These are phyloP conservation scores for Jamesozyma gamospora DNA, from an alignment of 805 yeast species.

Conservation along the genomic window DNA sequence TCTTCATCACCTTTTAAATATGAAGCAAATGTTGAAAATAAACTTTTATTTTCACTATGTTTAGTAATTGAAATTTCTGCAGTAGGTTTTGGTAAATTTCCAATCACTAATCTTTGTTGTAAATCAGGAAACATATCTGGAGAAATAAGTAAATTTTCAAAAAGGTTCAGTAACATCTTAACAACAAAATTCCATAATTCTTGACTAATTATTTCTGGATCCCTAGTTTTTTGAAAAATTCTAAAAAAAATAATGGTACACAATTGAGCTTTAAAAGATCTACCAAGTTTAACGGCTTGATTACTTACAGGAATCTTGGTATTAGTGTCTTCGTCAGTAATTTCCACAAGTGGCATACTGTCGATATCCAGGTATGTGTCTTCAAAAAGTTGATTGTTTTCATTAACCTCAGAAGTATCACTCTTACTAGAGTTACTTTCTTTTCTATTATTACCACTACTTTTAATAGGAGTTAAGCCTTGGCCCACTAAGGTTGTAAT, in stretches of 20 bases:
- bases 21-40: constrained; percentile 86
- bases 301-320: constrained; percentile 66
- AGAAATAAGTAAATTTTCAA: constrained; percentile 60
- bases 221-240: constrained; percentile 50
- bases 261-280: constrained; percentile 84
- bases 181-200: constrained; percentile 53
- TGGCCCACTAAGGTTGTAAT: constrained; percentile 52
- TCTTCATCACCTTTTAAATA: constrained; percentile 91
- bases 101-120: constrained; percentile 46
- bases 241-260: constrained; percentile 80
- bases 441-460: constrained; percentile 6
- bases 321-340: constrained; percentile 42
- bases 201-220: constrained; percentile 30
- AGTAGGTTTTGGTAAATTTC: constrained; percentile 47
- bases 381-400: background rate
- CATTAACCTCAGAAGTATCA: constrained; percentile 11
- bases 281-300: constrained; percentile 72
- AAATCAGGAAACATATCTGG: constrained; percentile 58
- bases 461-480: constrained; percentile 7
- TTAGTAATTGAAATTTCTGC: constrained; percentile 60
- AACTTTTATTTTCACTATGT: constrained; percentile 58
- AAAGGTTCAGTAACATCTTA: constrained; percentile 51
- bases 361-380: constrained; percentile 13
- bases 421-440: background rate
- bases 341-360: constrained; percentile 33